These are phyloP conservation scores for Pueraria montana DNA, from an alignment of 306 rosid genomes.

Conservation along the genomic window DNA sequence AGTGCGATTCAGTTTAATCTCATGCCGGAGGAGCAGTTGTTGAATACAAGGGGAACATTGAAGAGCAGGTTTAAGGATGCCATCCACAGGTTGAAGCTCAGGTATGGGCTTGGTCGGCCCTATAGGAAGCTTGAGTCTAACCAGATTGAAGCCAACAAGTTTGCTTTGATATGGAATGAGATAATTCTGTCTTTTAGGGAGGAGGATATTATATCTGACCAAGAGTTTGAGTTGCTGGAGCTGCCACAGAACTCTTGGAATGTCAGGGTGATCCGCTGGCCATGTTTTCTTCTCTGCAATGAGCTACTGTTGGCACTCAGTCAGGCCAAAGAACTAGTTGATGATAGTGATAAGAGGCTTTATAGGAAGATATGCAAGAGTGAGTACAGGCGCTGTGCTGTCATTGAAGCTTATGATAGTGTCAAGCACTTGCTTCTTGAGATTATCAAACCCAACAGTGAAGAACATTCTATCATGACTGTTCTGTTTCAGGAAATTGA, in stretches of 20 bases:
- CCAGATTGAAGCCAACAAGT: conserved; percentile 89
- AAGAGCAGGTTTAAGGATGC: conserved; percentile 87
- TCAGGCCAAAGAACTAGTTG: conserved; percentile 88
- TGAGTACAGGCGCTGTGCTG: conserved; percentile 93
- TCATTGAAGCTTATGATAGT: conserved; percentile 88
- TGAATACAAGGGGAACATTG: conserved; percentile 82
- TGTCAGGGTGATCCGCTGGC: conserved; percentile 96
- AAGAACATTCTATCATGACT: conserved; percentile 91
- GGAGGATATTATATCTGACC: conserved; percentile 94
- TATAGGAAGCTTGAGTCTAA: conserved; percentile 90
- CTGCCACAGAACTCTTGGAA: conserved; percentile 90
- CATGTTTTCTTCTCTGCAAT: conserved; percentile 95
- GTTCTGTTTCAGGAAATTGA: conserved; percentile 88
- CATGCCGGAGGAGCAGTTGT: conserved; percentile 94
- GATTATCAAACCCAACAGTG: conserved; percentile 70
- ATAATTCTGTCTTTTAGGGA: conserved; percentile 88
- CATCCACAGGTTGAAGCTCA: conserved; percentile 87
- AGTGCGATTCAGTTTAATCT: conserved; percentile 96
- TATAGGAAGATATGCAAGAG: conserved; percentile 86
- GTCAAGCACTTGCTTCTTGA: conserved; percentile 74
- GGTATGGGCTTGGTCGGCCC: conserved; percentile 96
- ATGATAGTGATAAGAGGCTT: conserved; percentile 84
- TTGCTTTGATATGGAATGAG: conserved; percentile 98
- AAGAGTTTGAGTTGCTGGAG: conserved; percentile 88
- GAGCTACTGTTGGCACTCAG: conserved; percentile 94